These are phyloP conservation scores for Exidia glandulosa DNA, from an alignment of 768 basidiomycete species.

Conservation along the genomic window DNA sequence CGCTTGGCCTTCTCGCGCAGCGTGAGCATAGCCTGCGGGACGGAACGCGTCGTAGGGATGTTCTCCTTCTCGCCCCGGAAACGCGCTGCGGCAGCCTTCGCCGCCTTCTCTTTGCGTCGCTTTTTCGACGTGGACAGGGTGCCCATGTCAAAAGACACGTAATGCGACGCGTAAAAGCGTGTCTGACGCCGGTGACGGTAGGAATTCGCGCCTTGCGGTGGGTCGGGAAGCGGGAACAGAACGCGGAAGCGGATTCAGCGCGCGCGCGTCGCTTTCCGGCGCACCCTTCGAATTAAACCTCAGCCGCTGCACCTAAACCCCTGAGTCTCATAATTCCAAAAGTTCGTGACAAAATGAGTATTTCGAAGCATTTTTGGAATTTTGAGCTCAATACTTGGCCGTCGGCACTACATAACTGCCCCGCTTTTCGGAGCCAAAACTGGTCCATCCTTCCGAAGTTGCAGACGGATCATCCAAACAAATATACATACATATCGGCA, in stretches of 20 bases:
- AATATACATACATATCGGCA: not conserved
- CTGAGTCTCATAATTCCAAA: not conserved
- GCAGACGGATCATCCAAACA: not conserved
- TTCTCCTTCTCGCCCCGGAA: not conserved
- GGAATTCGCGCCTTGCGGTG: not conserved
- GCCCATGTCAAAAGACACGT: not conserved
- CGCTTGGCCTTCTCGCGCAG: not conserved
- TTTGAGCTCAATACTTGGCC: not conserved
- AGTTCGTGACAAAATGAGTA: not conserved
- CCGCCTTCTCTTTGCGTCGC: not conserved
- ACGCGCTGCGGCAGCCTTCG: not conserved
- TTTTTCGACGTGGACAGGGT: not conserved
- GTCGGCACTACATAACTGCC: not conserved
- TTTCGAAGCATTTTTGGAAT: not conserved
- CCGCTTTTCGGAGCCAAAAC: not conserved
- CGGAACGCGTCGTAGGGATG: too few species aligned
- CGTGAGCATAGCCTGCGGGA: too few species aligned
- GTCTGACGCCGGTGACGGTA: not conserved
- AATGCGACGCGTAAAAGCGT: not conserved
- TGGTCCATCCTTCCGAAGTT: not conserved
- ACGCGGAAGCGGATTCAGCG: not conserved
- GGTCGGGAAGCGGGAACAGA: not conserved
- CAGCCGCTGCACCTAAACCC: not conserved
- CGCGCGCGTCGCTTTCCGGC: not conserved
- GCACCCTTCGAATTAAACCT: not conserved